A percentile compares a stretch with the other conserved stretches of the same genome.
phyloP scores from a whole-genome alignment of 2,329 filamentous ascomycete genomes.

The Trichoderma breve region DNA sequence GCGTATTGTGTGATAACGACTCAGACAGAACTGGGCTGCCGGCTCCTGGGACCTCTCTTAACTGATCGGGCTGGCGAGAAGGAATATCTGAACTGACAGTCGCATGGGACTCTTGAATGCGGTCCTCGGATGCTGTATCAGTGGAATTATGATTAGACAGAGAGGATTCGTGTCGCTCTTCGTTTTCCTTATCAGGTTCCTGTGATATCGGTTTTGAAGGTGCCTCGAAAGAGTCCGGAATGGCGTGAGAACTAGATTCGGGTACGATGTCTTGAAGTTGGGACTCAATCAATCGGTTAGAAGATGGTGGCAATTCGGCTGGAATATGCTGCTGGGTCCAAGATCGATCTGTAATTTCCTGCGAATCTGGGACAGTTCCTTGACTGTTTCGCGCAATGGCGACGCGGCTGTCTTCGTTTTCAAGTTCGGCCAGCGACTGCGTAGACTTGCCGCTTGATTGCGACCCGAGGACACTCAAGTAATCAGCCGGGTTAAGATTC shows the following conservation, averaged over 20 bases:
- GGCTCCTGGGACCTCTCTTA: not conserved
- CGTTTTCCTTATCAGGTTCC: not conserved
- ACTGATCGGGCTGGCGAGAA: constrained; percentile 29
- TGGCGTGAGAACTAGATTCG: constrained; percentile 4
- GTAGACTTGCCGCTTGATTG: constrained; percentile 32
- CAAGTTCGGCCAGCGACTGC: constrained; percentile 36
- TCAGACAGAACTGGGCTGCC: not conserved
- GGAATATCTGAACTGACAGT: constrained; percentile 26
- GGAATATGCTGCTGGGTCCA: constrained; percentile 22
- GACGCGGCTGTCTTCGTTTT: constrained; percentile 35
- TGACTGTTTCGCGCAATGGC: constrained; percentile 35
- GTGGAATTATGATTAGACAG: constrained; percentile 9
- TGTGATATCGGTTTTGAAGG: constrained; percentile 4
- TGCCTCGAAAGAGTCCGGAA: constrained; percentile 24
- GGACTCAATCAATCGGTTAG: not conserved
- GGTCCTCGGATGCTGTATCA: constrained; percentile 16
- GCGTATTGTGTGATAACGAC: not conserved
- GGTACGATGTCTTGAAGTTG: not conserved
- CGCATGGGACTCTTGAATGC: constrained; percentile 21
- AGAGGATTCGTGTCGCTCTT: not conserved
- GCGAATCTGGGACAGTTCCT: constrained; percentile 45
- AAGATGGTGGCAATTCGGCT: not conserved
- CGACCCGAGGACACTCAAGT: constrained; percentile 33
- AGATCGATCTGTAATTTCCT: constrained; percentile 35
- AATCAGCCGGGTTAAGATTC: constrained; percentile 38